These are phyloP conservation scores for Globisporangium lucens DNA, from an alignment of 352 stramenopile species.

Conservation along the genomic window DNA sequence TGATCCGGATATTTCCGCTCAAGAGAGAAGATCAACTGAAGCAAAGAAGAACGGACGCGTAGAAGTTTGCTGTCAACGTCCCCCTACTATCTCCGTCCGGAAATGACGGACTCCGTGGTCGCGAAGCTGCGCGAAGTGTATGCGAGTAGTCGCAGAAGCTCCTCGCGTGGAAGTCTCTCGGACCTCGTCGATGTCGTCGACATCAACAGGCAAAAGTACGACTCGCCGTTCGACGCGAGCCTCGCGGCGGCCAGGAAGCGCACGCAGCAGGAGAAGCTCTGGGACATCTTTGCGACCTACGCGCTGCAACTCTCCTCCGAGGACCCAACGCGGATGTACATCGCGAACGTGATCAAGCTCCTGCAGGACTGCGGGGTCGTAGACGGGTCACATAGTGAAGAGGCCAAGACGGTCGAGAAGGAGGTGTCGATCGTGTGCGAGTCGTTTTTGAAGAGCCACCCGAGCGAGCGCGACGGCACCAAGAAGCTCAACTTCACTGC, in stretches of 20 bases:
- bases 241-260: constrained; percentile 47
- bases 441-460: constrained; percentile 55
- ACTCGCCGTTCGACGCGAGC: constrained; percentile 64
- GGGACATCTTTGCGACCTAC: constrained; percentile 78
- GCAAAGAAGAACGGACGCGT: not conserved
- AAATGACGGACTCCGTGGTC: constrained; percentile 9
- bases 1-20: too few species aligned
- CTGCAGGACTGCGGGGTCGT: constrained; percentile 78
- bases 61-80: too few species aligned
- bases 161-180: not conserved
- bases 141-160: constrained; percentile 8
- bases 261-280: constrained; percentile 68
- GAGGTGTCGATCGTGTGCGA: constrained; percentile 77
- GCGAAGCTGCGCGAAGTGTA: constrained; percentile 15
- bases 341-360: constrained; percentile 64
- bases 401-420: constrained; percentile 66
- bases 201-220: constrained; percentile 41
- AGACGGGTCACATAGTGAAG: constrained; percentile 42
- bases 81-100: not conserved
- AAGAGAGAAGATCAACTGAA: too few species aligned
- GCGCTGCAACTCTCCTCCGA: constrained; percentile 74
- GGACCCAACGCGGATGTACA: constrained; percentile 68
- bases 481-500: constrained; percentile 72
- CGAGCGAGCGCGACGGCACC: constrained; percentile 51
- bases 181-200: constrained; percentile 11